These are phyloP conservation scores for Russula emetica DNA, from an alignment of 768 basidiomycete species.

Conservation along the genomic window DNA sequence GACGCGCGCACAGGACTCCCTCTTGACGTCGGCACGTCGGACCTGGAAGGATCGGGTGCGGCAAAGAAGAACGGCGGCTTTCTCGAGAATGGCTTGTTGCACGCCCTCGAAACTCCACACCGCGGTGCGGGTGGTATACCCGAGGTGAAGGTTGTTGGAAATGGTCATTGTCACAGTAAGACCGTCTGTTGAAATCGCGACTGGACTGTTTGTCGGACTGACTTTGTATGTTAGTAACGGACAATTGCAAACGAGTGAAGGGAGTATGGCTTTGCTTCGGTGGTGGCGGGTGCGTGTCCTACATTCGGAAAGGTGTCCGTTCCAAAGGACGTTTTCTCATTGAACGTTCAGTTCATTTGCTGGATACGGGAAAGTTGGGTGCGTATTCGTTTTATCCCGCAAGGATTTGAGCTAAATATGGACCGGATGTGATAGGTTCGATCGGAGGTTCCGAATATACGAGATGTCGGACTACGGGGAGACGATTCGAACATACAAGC, in stretches of 20 bases:
- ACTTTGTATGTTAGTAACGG: conserved; percentile 54
- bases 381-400: conserved; percentile 27
- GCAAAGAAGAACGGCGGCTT: conserved; percentile 75
- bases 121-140: conserved; percentile 42
- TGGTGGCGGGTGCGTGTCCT: conserved; percentile 64
- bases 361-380: conserved; percentile 77
- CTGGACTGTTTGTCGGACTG: conserved; percentile 18
- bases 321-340: conserved; percentile 16
- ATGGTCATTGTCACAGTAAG: conserved; percentile 87
- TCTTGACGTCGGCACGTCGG: conserved; percentile 67
- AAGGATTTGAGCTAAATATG: conserved; percentile 7
- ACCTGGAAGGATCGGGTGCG: conserved; percentile 54
- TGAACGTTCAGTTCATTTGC: conserved; percentile 59
- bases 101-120: conserved; percentile 67
- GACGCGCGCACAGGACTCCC: conserved; percentile 54
- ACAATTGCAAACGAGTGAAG: conserved; percentile 79
- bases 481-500: conserved; percentile 85
- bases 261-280: conserved; percentile 93
- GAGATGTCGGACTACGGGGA: conserved; percentile 88
- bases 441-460: conserved; percentile 86
- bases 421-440: conserved; percentile 52
- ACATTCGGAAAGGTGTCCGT: not conserved
- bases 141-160: conserved; percentile 84
- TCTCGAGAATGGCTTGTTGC: conserved; percentile 75
- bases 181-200: not conserved